Percentiles rank a stretch among this genome's conserved stretches.
Conservation (phyloP, 2,329 filamentous ascomycete species). For the Neofusicoccum sp. region DNA sequence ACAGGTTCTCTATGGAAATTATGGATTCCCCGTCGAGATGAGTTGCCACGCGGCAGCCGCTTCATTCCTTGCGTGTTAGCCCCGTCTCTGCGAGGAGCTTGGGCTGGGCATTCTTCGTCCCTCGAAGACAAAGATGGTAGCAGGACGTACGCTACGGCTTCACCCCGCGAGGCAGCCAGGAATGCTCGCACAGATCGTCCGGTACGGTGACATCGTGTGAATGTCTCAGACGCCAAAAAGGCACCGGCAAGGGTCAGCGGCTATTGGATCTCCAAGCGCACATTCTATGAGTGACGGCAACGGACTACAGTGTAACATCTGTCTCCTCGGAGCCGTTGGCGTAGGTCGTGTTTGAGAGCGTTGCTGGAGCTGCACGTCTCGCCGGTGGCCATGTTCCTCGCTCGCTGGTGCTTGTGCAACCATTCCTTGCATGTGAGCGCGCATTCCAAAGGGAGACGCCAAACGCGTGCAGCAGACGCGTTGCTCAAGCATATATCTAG, state of each 20-base stretch:
- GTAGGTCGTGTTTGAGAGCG: background rate
- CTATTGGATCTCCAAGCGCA: background rate
- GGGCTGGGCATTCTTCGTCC: constrained; percentile 30
- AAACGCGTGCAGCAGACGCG: constrained; percentile 17
- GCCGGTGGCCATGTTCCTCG: constrained; percentile 13
- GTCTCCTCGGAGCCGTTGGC: background rate
- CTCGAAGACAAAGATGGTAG: constrained; percentile 16
- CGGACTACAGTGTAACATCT: background rate
- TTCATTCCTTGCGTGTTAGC: constrained; percentile 32
- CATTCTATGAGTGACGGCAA: background rate
- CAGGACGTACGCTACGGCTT: constrained; percentile 17
- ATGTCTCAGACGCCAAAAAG: background rate
- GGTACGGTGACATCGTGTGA: constrained; percentile 8
- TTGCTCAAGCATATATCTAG: constrained; percentile 16
- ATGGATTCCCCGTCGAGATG: constrained; percentile 21
- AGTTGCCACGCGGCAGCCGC: constrained; percentile 24
- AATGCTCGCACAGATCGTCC: constrained; percentile 22
- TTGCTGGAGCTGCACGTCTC: background rate
- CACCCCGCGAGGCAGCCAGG: constrained; percentile 11
- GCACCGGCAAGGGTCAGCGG: background rate
- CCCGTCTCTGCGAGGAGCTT: constrained; percentile 19
- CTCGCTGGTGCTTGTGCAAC: constrained; percentile 4
- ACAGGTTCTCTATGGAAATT: constrained; percentile 14
- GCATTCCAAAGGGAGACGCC: constrained; percentile 19
- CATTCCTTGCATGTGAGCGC: constrained; percentile 24